phyloP scores from a whole-genome alignment of 2,329 filamentous ascomycete genomes.

The Sporothrix humicola region DNA sequence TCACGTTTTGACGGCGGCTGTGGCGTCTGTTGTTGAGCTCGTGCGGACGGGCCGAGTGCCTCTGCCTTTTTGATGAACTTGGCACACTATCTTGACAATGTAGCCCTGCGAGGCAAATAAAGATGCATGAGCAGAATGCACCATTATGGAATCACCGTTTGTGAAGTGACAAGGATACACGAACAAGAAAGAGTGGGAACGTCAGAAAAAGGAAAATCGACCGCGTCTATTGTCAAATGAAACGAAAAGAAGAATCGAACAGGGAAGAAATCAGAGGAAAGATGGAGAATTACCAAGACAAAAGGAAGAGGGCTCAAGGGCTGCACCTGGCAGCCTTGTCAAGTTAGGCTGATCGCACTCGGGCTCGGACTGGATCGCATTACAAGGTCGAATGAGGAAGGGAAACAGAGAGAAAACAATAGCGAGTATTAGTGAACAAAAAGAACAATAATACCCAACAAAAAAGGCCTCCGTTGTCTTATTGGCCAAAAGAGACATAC shows the following conservation, averaged over 20 bases:
- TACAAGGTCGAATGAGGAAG: not conserved
- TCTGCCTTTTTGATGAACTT: not conserved
- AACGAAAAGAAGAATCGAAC: not conserved
- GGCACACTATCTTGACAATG: not conserved
- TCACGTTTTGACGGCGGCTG: slow-evolving; percentile 12
- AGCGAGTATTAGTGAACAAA: not conserved
- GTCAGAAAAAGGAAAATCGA: not conserved
- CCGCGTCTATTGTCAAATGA: not conserved
- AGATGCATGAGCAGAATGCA: not conserved
- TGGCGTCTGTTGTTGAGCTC: not conserved
- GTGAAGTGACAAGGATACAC: not conserved
- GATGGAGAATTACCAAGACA: not conserved
- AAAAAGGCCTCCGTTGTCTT: slow-evolving; percentile 4
- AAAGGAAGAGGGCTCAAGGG: not conserved
- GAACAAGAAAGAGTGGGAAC: not conserved
- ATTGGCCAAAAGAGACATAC: not conserved
- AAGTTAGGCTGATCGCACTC: slow-evolving; percentile 14
- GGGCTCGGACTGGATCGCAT: not conserved
- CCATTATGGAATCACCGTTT: not conserved
- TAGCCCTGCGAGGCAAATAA: not conserved
- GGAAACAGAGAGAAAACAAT: not conserved
- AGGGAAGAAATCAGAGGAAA: not conserved
- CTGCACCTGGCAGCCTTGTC: slow-evolving; percentile 16
- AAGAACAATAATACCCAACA: not conserved
- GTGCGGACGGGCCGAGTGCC: no score